Evolutionary conservation across 352 stramenopile genomes (phyloP), one percentile per base, ranked within the genome.

Genomic region (Pythium rishiriense): DNA sequence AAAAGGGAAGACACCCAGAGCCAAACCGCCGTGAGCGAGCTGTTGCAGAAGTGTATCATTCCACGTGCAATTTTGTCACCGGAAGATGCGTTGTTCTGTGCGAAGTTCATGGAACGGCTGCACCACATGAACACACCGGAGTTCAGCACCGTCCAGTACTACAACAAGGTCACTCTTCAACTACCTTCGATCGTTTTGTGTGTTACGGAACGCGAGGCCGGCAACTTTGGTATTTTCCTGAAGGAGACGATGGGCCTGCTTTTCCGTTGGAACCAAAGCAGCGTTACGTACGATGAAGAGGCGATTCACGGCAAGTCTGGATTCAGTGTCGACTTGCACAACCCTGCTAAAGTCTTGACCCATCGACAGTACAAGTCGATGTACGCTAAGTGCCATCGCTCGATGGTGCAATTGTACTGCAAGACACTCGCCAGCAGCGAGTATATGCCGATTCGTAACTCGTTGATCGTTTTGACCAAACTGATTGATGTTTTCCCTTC

Each of bases 381-480:
- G 33, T 96, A 93, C 55, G 77, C 75, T 24, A 80, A 81, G 37
- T 96, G 87, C 78, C 85, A 94, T 56, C 77, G 83, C 8, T 76
- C 81, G 35, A 80, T 90, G 59, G 79, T 88, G 25, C 68, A 75
- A 11, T 78, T 93, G 9, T 94, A 88, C 57, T 74, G 61, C 7
- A 79, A 76, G 24, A 84, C 84, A 14, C 62, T 96, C 1, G 74
- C 72, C 12, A 85, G 75, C 59, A 79, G 69, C 51, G 74, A 92
- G 66, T 93, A 95, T 70, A 96, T 96, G 87, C 73, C 74, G 8
- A 94, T 92, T 47, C 83, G 88, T 41, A 94, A 93, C 71, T 90
- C 85, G 49, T 70, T 96, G 11, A 78, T 96, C 35, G 76, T 96
- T 19, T 67, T 96, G n/a, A 95, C 80, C n/a, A 96, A 96, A 66